Conservation (phyloP, 148 eudicot species). For the Amaranthus palmeri region DNA sequence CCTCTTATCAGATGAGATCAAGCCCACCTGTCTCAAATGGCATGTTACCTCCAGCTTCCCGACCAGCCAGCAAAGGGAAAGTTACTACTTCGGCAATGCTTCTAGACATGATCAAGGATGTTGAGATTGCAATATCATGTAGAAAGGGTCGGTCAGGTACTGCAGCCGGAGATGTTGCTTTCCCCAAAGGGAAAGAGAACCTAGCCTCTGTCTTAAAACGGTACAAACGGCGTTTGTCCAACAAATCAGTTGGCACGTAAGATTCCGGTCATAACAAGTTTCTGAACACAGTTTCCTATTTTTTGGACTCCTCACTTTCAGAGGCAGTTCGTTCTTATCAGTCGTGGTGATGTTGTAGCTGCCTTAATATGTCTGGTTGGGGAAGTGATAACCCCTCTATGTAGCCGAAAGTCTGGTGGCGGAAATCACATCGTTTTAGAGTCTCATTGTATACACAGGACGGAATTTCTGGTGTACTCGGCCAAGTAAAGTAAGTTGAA, state of each 20-base stretch:
- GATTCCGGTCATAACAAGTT: conserved; percentile 33
- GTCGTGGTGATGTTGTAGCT: neutral
- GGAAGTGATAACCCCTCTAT: conserved; percentile 4
- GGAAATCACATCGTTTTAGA: conserved; percentile 3
- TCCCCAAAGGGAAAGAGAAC: conserved; percentile 95
- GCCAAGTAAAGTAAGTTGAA: conserved; percentile 11
- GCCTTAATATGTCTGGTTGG: neutral
- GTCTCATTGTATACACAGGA: conserved; percentile 26
- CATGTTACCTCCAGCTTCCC: conserved; percentile 63
- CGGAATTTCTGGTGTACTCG: conserved; percentile 10
- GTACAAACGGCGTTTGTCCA: conserved; percentile 78
- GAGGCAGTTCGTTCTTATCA: conserved; percentile 18
- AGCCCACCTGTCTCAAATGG: conserved; percentile 54
- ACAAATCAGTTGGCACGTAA: conserved; percentile 41
- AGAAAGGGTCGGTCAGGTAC: conserved; percentile 92
- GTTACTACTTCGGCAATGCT: conserved; percentile 62
- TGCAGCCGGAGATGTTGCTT: conserved; percentile 96
- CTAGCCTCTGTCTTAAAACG: conserved; percentile 94
- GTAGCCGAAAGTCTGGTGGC: conserved; percentile 11
- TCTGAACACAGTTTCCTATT: conserved; percentile 5
- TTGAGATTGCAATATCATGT: conserved; percentile 72
- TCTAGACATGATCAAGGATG: conserved; percentile 76
- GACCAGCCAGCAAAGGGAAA: conserved; percentile 55
- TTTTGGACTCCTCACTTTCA: conserved; percentile 1
- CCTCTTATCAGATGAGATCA: conserved; percentile 44